Percentiles rank a stretch among this genome's conserved stretches.
phyloP scores from a whole-genome alignment of 805 yeast species.

The Pichia paraexigua region DNA sequence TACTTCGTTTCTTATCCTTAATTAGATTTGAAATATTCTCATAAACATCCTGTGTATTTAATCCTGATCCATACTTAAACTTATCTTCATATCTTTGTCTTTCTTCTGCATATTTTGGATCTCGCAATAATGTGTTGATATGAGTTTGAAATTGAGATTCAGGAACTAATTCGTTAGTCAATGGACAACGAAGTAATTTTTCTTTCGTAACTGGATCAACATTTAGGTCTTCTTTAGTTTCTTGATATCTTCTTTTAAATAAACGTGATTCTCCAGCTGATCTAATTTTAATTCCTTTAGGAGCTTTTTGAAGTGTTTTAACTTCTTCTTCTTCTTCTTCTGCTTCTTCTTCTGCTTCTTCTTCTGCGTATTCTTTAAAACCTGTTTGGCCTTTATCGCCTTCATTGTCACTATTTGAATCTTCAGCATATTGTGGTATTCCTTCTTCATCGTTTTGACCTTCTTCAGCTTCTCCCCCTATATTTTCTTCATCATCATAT shows the following conservation, averaged over 20 bases:
- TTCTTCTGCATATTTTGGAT: constrained; percentile 71
- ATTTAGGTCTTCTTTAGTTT: background rate
- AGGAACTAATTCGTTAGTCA: constrained; percentile 63
- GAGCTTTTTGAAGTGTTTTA: constrained; percentile 2
- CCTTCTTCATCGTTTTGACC: background rate
- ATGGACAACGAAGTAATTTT: constrained; percentile 60
- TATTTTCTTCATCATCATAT: constrained; percentile 5
- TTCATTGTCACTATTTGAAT: too few species aligned
- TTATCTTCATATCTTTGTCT: constrained; percentile 44
- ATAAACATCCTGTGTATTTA: background rate
- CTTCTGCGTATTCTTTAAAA: too few species aligned
- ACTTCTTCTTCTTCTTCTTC: background rate
- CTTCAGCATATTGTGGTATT: too few species aligned
- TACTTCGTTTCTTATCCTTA: background rate
- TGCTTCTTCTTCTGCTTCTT: background rate
- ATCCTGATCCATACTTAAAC: background rate
- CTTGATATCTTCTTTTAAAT: constrained; percentile 24
- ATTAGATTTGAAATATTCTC: background rate
- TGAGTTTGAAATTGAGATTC: constrained; percentile 68
- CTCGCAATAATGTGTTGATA: constrained; percentile 58
- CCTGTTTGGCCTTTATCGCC: too few species aligned
- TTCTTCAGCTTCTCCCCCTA: constrained; percentile 7
- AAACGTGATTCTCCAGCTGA: constrained; percentile 65
- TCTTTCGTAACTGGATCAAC: constrained; percentile 15
- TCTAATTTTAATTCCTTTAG: constrained; percentile 53